Conservation (phyloP, 192 early-diverging fungal species). For the Piromyces sp. region DNA sequence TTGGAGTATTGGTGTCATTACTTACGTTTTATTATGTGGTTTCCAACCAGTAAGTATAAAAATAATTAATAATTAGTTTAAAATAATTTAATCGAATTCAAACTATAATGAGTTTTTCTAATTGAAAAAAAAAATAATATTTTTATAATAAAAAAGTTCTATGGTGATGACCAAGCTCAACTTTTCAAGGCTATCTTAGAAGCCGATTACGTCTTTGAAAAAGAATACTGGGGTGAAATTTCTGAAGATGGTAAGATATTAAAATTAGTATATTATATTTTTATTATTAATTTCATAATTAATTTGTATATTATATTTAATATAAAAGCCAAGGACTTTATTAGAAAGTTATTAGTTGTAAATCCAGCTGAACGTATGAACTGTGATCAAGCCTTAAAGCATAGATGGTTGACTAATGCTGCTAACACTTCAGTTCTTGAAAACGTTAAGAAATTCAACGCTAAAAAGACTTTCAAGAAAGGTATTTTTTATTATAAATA, state of each 20-base stretch:
- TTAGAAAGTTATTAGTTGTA: slow-evolving; percentile 38
- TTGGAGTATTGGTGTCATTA: slow-evolving; percentile 56
- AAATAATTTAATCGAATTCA: no score
- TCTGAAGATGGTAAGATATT: slow-evolving; percentile 7
- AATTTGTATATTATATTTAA: not conserved
- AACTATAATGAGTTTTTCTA: no score
- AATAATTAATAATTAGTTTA: no score
- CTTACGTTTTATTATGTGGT: slow-evolving; percentile 29
- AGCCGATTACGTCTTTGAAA: slow-evolving; percentile 43
- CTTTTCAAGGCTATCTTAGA: slow-evolving; percentile 52
- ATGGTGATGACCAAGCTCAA: slow-evolving; percentile 13
- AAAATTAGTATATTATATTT: not conserved
- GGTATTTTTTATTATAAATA: not conserved
- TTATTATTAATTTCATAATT: not conserved
- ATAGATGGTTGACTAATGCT: slow-evolving; percentile 63
- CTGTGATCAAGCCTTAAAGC: slow-evolving; percentile 57
- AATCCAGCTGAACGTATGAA: slow-evolving; percentile 60
- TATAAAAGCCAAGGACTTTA: slow-evolving; percentile 57
- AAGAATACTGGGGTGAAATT: slow-evolving; percentile 22
- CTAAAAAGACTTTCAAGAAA: not conserved
- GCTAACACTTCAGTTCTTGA: slow-evolving; percentile 2
- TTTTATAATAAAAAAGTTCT: no score
- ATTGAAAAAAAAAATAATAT: no score
- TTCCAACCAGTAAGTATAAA: slow-evolving; percentile 30
- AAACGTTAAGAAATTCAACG: not conserved